Evolutionary conservation across 2,329 filamentous ascomycete genomes (phyloP), one percentile per base, ranked within the genome.

Genomic region (Calonectria pteridis): DNA sequence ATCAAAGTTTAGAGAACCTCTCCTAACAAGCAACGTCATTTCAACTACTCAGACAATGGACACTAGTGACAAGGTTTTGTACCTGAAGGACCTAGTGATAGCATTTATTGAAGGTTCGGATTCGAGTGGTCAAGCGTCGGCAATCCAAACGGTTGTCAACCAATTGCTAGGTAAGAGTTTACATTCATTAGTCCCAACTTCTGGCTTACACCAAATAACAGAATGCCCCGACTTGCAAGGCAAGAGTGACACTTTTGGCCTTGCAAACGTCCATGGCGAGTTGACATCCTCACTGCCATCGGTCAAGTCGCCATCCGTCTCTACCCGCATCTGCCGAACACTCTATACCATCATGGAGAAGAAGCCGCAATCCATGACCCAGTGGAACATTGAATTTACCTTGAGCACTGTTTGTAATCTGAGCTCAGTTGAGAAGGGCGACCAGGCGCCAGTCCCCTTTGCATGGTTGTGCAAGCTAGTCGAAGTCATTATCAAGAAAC

Each of bases 301-400:
- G 5, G 66, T 84, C 6, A 79, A 78, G 23, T 78, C 78, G 6
- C 77, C 81, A 7, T 73, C 80, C 2, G 82, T 86, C 67, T 84
- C 86, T 68, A 75, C 81, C 28, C 83, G 86, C 14, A 79, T 86
- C 10, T 86, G 87, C 55, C 84, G 86, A 43, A 84, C 85, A 13
- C 80, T 89, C 16, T 82, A 84, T 31, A 81, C 84, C 2, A 83
- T 92, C 11, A 84, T 92, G 29, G 89, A 90, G 74, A 87, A 86
- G 76, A 87, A 87, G 53, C 84, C 87, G 0, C 85, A 84, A 23
- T 84, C 85, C 50, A 89, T 91, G 86, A 87, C 85, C 7, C 90
- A 92, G 77, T 91, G 89, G 87, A 91, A 91, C 75, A 85, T 91
- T 28, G 90, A 92, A 73, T 77, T 84, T 33, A 90, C 89, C 5